phyloP scores from a whole-genome alignment of 495 filamentous ascomycete genomes.

The Lasiosphaeria miniovina region DNA sequence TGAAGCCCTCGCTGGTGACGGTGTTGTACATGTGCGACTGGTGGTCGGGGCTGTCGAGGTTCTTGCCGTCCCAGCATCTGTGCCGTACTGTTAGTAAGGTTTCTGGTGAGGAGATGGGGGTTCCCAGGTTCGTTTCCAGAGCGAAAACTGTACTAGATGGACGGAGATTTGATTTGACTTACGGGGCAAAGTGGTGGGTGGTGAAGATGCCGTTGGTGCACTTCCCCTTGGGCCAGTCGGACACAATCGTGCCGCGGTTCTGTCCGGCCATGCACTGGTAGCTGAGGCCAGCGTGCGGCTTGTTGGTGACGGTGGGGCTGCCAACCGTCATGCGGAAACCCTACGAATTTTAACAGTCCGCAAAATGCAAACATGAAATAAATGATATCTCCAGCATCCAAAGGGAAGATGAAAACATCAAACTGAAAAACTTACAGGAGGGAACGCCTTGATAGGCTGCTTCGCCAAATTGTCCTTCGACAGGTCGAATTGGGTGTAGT shows the following conservation, averaged over 20 bases:
- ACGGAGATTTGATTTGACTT: background rate
- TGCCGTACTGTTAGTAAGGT: background rate
- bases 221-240: conserved; percentile 41
- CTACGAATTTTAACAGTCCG: conserved; percentile 18
- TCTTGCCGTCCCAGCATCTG: conserved; percentile 56
- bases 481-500: conserved; percentile 36
- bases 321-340: conserved; percentile 54
- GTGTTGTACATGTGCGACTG: conserved; percentile 51
- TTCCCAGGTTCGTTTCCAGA: too few species aligned
- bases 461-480: conserved; percentile 30
- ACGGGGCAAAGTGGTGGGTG: conserved; percentile 49
- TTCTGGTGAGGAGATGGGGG: background rate
- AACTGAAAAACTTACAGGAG: conserved; percentile 27
- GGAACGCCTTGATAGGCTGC: conserved; percentile 40
- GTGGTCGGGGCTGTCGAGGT: conserved; percentile 55
- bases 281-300: conserved; percentile 39
- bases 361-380: background rate
- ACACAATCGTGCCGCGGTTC: conserved; percentile 36
- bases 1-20: conserved; percentile 32
- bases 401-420: too few species aligned
- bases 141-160: too few species aligned
- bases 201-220: conserved; percentile 47
- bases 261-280: conserved; percentile 41
- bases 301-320: conserved; percentile 33
- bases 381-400: too few species aligned